Conservation (phyloP, 2,329 filamentous ascomycete genomes). For the Penicillium vulpinum region DNA sequence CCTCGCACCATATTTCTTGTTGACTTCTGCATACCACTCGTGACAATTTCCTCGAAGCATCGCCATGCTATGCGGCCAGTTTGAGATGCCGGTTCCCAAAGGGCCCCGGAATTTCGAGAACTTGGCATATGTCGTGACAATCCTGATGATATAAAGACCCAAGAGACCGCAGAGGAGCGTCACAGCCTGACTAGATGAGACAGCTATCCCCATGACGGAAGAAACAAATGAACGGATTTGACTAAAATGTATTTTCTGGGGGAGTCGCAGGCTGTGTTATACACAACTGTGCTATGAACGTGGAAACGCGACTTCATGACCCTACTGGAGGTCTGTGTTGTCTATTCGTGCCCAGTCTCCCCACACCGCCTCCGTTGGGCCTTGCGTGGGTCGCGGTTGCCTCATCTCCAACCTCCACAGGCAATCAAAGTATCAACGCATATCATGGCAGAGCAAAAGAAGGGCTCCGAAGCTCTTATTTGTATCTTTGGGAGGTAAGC, state of each 20-base stretch:
- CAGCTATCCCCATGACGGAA: not conserved
- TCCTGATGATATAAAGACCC: constrained; percentile 9
- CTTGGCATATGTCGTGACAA: constrained; percentile 4
- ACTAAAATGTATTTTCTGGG: not conserved
- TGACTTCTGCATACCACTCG: constrained; percentile 21
- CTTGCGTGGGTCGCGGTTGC: too few species aligned
- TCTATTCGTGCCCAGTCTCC: too few species aligned
- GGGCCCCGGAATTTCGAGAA: constrained; percentile 14
- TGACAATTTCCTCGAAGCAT: constrained; percentile 17
- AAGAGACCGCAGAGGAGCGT: constrained; percentile 7
- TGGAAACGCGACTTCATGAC: not conserved
- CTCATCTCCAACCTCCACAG: too few species aligned
- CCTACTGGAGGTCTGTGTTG: too few species aligned
- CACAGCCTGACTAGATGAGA: not conserved
- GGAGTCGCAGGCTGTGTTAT: not conserved
- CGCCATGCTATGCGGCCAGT: constrained; percentile 22
- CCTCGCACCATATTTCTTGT: constrained; percentile 17
- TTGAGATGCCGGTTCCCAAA: constrained; percentile 14
- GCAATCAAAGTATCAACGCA: too few species aligned
- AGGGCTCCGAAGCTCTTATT: too few species aligned
- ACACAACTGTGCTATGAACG: not conserved
- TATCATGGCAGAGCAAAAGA: too few species aligned
- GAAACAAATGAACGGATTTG: not conserved
- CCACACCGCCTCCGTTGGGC: too few species aligned
- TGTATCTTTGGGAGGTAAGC: too few species aligned